Evolutionary conservation across 352 stramenopile species (phyloP).

Genomic region (Aphanomyces euteiches): DNA sequence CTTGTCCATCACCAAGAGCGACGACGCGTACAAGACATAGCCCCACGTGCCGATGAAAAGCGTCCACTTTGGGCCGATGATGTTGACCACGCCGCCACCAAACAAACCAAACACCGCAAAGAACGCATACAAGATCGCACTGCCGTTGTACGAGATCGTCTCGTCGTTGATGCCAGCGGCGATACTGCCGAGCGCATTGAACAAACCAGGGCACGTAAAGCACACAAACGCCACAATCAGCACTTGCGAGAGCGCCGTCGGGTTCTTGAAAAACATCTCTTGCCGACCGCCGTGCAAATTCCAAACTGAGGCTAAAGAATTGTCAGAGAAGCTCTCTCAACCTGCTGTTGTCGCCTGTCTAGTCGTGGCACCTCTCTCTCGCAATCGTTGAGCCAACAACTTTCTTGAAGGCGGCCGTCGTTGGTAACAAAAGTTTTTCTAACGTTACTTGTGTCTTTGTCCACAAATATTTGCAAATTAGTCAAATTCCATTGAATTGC

Average conservation of each 20-base stretch:
- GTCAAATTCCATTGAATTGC: no score
- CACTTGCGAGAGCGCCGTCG: slow-evolving; percentile 35
- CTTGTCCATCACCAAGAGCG: slow-evolving; percentile 48
- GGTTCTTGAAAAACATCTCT: not conserved
- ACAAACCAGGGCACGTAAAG: slow-evolving; percentile 53
- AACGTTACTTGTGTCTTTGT: no score
- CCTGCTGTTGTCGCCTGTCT: no score
- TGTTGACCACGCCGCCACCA: slow-evolving; percentile 43
- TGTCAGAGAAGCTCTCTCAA: no score
- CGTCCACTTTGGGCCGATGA: slow-evolving; percentile 42
- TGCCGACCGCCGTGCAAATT: no score
- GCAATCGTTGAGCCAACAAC: no score
- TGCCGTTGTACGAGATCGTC: slow-evolving; percentile 42
- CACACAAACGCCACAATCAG: slow-evolving; percentile 42
- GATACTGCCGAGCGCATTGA: slow-evolving; percentile 54
- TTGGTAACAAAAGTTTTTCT: no score
- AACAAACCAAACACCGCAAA: slow-evolving; percentile 60
- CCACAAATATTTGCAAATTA: no score
- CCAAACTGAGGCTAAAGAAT: no score
- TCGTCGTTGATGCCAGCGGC: slow-evolving; percentile 41
- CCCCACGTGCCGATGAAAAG: slow-evolving; percentile 53
- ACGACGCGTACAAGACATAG: slow-evolving; percentile 53
- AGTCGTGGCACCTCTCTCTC: no score
- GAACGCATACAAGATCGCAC: slow-evolving; percentile 49
- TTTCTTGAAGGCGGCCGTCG: no score